These are phyloP conservation scores for Hyaloscypha bicolor DNA, from an alignment of 495 filamentous ascomycete genomes.

Conservation along the genomic window DNA sequence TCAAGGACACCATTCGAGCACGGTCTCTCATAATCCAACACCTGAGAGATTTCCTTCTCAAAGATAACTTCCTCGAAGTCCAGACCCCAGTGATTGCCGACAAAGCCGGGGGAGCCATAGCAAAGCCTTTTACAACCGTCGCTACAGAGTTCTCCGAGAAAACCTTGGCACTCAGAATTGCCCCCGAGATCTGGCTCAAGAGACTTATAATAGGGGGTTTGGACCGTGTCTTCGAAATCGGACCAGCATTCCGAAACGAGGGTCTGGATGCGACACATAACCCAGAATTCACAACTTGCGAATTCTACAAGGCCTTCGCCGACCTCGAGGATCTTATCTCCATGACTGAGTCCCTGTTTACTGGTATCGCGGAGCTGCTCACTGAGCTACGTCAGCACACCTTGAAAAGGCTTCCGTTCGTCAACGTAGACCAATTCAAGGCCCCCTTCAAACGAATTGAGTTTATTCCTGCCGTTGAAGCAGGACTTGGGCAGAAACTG, in stretches of 20 bases:
- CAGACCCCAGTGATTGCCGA: conserved; percentile 84
- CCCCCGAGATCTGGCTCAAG: conserved; percentile 95
- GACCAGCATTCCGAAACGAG: conserved; percentile 92
- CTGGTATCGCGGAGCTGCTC: conserved; percentile 56
- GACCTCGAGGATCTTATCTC: conserved; percentile 74
- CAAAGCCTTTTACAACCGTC: conserved; percentile 79
- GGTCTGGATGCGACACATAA: conserved; percentile 93
- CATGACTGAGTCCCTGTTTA: conserved; percentile 70
- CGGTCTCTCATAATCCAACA: conserved; percentile 74
- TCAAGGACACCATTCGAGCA: conserved; percentile 69
- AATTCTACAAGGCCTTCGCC: conserved; percentile 90
- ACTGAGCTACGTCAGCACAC: conserved; percentile 48
- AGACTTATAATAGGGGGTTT: conserved; percentile 89
- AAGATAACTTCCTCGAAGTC: conserved; percentile 77
- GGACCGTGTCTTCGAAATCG: conserved; percentile 88
- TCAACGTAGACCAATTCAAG: conserved; percentile 43
- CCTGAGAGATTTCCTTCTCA: conserved; percentile 72
- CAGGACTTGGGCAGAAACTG: conserved; percentile 60
- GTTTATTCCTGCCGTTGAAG: conserved; percentile 81
- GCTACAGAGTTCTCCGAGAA: conserved; percentile 71
- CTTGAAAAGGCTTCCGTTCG: conserved; percentile 50
- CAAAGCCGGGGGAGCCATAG: conserved; percentile 77
- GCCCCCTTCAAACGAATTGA: conserved; percentile 66
- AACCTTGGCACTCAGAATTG: conserved; percentile 75
- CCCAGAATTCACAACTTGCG: conserved; percentile 95